Evolutionary conservation across 2,329 filamentous ascomycete species (phyloP), one percentile per base, ranked within the genome.

Genomic region (Aspergillus vadensis): DNA sequence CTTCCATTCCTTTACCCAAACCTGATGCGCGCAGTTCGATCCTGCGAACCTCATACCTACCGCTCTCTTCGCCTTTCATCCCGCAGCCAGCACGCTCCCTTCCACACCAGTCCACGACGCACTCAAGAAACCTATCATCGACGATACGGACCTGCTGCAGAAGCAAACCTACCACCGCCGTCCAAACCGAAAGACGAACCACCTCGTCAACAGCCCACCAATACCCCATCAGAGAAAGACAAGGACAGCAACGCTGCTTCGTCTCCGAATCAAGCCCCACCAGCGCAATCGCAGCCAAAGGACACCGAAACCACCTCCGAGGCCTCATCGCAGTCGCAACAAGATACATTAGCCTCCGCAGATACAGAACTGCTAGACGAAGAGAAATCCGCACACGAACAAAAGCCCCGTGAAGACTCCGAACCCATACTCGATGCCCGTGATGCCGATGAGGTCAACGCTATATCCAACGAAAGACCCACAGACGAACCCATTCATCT

Each of bases 1-100:
- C 79, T 91, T 61, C 85, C 85, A 15, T 91, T 91, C 69, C 80
- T 91, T 17, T 91, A 90, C 67, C 88, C 89, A 49, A 86, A 87
- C 66, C 76, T 91, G 57, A 85, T 88, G 74, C 85, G 87, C 57
- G 80, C 82, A 15, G 73, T 82, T 64, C 80, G 82, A 70, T 75
- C 75, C 71, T 85, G 75, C 72, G 80, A 76, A 72, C 79, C 74
- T 43, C 77, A 64, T 30, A 77, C 74, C 23, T 76, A 79, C 66
- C 72, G 78, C 67, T 74, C 79, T 14, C 75, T 82, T 57, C 75
- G 79, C 62, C 70, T 77, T 36, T 70, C 69, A 52, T 72, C 49
- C 58, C 66, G 57, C 65, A 65, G 62, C 63, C 65, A 72, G 65
- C 70, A 66, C 63, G 59, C 67, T 65, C 43, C 65, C 27, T 76